phyloP scores from a whole-genome alignment of 331 rosid species.

The Pyrus hybrid region DNA sequence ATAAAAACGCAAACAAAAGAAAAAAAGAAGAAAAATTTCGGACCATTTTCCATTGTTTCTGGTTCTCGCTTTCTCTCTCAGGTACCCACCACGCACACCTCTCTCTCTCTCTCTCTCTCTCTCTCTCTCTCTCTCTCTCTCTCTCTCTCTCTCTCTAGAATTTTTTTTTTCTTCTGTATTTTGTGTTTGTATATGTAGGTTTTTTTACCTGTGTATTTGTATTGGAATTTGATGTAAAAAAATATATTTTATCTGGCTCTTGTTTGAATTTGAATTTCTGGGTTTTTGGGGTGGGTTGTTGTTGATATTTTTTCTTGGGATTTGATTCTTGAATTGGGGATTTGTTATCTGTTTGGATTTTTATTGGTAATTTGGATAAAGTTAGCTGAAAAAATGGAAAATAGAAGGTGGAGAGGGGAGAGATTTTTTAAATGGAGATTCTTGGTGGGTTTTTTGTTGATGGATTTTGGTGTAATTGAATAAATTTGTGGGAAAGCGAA shows the following conservation, averaged over 20 bases:
- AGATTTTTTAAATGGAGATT: not conserved
- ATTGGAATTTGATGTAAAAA: not conserved
- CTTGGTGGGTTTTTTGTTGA: not conserved
- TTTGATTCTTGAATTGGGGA: constrained; percentile 1
- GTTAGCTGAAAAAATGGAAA: not conserved
- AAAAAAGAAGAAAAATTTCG: not conserved
- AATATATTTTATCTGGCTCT: not conserved
- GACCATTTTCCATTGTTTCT: constrained; percentile 21
- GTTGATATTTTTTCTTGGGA: not conserved
- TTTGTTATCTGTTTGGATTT: not conserved
- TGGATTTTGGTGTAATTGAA: constrained; percentile 2
- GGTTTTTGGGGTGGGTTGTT: not conserved
- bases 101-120: not conserved
- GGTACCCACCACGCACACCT: constrained; percentile 10
- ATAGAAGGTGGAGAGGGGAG: not conserved
- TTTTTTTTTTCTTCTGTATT: not conserved
- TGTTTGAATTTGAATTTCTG: not conserved
- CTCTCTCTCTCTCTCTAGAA: not conserved
- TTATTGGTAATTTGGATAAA: not conserved
- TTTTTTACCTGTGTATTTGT: not conserved
- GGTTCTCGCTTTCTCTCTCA: constrained; percentile 12
- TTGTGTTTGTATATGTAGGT: not conserved
- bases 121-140: no score
- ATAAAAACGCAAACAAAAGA: no score
- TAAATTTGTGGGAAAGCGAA: not conserved